Percentiles rank a stretch among this genome's conserved stretches.
These are phyloP conservation scores for Eucalyptus viminalis DNA, from an alignment of 345 rosid genomes.

Conservation along the genomic window DNA sequence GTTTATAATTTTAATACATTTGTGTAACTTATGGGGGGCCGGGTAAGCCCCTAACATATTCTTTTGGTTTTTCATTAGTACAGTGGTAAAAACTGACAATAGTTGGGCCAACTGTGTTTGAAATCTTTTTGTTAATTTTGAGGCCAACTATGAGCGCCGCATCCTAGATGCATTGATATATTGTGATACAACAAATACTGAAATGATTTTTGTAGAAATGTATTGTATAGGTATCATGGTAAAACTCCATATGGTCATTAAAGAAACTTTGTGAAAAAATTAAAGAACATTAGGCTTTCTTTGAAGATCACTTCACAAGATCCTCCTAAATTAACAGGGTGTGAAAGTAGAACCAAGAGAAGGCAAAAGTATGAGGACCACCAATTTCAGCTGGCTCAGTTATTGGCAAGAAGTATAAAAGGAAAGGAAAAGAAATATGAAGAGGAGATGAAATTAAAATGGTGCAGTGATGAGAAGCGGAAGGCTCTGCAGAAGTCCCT, in stretches of 20 bases:
- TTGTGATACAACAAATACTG: background rate
- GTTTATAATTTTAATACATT: background rate
- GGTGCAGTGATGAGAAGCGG: background rate
- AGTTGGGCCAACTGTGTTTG: background rate
- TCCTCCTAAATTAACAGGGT: background rate
- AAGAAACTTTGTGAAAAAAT: background rate
- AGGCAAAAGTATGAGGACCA: background rate
- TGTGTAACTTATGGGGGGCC: background rate
- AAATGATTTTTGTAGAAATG: background rate
- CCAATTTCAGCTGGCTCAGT: background rate
- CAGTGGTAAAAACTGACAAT: background rate
- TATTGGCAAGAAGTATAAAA: background rate
- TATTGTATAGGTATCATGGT: background rate
- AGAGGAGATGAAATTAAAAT: background rate
- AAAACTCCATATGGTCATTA: background rate
- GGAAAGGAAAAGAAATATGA: background rate
- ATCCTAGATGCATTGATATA: background rate
- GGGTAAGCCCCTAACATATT: background rate
- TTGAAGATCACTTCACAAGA: background rate
- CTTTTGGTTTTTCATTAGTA: background rate
- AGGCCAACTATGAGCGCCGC: background rate
- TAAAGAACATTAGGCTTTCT: background rate
- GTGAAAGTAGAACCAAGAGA: background rate
- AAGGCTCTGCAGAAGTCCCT: background rate
- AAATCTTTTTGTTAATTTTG: background rate